Percentiles rank a stretch among this genome's conserved stretches.
Evolutionary conservation across 1,284 basidiomycete genomes (phyloP).

Genomic region (Veloporphyrellus conicus): DNA sequence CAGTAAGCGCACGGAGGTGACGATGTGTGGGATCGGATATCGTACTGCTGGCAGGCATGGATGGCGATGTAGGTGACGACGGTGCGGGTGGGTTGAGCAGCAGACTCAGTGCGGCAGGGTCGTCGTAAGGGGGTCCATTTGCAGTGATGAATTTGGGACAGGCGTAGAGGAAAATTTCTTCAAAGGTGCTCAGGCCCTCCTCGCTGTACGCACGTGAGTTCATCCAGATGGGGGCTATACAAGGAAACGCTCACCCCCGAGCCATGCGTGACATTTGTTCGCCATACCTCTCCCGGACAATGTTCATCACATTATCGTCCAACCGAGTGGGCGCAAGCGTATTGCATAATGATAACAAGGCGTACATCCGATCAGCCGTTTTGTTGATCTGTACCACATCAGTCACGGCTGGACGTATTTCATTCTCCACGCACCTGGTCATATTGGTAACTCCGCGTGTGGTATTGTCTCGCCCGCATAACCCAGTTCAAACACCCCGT

Average conservation of each 20-base stretch:
- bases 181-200: slow-evolving; percentile 80
- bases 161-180: slow-evolving; percentile 92
- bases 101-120: slow-evolving; percentile 59
- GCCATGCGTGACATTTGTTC: slow-evolving; percentile 88
- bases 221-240: background rate
- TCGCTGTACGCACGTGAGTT: slow-evolving; percentile 37
- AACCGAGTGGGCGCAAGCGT: slow-evolving; percentile 85
- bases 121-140: slow-evolving; percentile 91
- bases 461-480: slow-evolving; percentile 89
- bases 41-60: slow-evolving; percentile 14
- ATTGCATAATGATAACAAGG: slow-evolving; percentile 89
- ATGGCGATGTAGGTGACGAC: slow-evolving; percentile 26
- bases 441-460: slow-evolving; percentile 94
- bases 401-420: background rate
- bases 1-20: slow-evolving; percentile 54
- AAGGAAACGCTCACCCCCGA: slow-evolving; percentile 53
- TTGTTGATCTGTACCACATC: slow-evolving; percentile 75
- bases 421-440: slow-evolving; percentile 63
- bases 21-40: slow-evolving; percentile 77
- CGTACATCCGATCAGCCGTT: slow-evolving; percentile 97
- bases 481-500: slow-evolving; percentile 92
- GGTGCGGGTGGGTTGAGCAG: slow-evolving; percentile 45
- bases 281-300: slow-evolving; percentile 88
- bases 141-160: slow-evolving; percentile 96
- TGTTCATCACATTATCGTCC: slow-evolving; percentile 93